Conservation (phyloP, 345 rosid species). For the Crucihimalaya himalaica region DNA sequence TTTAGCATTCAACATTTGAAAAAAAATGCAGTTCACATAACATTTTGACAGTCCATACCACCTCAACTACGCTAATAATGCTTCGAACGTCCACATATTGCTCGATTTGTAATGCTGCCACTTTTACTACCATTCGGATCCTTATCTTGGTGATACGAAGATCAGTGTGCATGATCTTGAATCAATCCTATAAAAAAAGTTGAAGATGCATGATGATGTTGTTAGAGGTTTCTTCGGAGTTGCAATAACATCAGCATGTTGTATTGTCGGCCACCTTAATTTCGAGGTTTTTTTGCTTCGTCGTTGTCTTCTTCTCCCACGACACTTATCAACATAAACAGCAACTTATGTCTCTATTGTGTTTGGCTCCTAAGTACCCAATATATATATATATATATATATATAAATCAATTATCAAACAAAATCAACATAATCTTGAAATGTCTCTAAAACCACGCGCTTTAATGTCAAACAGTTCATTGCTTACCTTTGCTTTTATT, state of each 20-base stretch:
- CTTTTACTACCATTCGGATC: background rate
- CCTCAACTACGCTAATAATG: conserved; percentile 10
- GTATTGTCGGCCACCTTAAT: conserved; percentile 45
- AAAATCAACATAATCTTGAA: background rate
- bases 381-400: background rate
- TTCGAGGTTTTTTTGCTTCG: conserved; percentile 27
- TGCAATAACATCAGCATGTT: conserved; percentile 45
- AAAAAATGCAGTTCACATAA: too few relatives aligned
- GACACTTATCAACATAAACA: conserved; percentile 39
- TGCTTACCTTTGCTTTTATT: background rate
- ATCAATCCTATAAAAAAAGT: background rate
- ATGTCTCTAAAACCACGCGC: conserved; percentile 22
- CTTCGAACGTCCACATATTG: background rate
- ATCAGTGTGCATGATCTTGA: conserved; percentile 36
- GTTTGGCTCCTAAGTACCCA: conserved; percentile 35
- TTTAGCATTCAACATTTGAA: too few relatives aligned
- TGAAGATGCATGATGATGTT: conserved; percentile 11
- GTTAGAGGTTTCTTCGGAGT: conserved; percentile 30
- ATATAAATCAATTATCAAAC: conserved; percentile 6
- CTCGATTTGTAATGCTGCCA: background rate
- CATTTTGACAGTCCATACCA: conserved; percentile 1
- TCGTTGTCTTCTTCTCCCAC: conserved; percentile 40
- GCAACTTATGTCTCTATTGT: conserved; percentile 34
- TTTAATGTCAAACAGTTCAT: conserved; percentile 18
- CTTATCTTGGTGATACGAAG: conserved; percentile 30